Evolutionary conservation across 768 basidiomycete species (phyloP).

Genomic region (Boletales sp.): DNA sequence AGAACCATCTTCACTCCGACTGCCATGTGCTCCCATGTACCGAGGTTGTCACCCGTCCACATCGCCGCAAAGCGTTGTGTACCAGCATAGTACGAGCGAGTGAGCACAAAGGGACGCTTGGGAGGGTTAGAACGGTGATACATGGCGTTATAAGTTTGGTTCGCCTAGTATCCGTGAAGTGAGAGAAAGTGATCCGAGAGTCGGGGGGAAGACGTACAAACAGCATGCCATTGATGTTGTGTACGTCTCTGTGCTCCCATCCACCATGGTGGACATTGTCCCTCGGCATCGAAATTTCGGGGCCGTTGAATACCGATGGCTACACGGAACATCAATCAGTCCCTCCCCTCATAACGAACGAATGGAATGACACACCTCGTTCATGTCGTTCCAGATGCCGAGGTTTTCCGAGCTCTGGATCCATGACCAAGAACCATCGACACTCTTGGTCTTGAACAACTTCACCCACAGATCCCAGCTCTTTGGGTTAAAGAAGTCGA

Average conservation of each 20-base stretch:
- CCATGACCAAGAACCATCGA: conserved; percentile 67
- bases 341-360: not conserved
- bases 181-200: not conserved
- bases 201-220: conserved; percentile 46
- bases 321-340: conserved; percentile 27
- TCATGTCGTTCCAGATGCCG: conserved; percentile 99
- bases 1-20: conserved; percentile 93
- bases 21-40: conserved; percentile 97
- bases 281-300: conserved; percentile 83
- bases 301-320: conserved; percentile 99
- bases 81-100: conserved; percentile 92
- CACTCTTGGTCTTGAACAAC: conserved; percentile 65
- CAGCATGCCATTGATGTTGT: conserved; percentile 98
- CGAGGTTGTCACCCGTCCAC: conserved; percentile 99
- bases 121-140: conserved; percentile 68
- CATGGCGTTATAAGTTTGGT: conserved; percentile 79
- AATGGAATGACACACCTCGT: conserved; percentile 61
- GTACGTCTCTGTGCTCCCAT: conserved; percentile 97
- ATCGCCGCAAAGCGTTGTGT: conserved; percentile 95
- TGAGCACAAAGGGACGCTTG: conserved; percentile 91
- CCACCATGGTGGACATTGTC: conserved; percentile 84
- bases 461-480: conserved; percentile 90
- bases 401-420: conserved; percentile 76
- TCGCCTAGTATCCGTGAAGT: conserved; percentile 51
- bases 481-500: conserved; percentile 92